Base-by-base conservation (phyloP, 73 alveolate genomes). In the Paraurostyla sp. region DNA sequence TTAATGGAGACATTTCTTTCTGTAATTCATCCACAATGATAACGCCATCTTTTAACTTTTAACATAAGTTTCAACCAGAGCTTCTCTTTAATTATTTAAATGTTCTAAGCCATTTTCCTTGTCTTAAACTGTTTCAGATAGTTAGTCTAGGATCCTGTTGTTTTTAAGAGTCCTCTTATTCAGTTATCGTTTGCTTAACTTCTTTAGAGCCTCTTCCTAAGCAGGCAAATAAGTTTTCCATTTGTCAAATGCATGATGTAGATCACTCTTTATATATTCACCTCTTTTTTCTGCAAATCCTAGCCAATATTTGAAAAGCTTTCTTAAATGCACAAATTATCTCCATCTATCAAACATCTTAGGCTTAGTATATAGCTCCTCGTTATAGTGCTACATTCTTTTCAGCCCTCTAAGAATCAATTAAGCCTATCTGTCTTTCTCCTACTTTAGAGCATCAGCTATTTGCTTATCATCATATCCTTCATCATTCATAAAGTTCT, bases 271-370 rank as follows among this genome's bases (percentile, higher is more conserved):
- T 9, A 71, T 32, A 27, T 46, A 29, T 33, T 73, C 83, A 36
- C 68, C 71, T 30, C 84, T 45, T 20, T 85, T 52, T 50, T 71
- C 76, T 27, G 33, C 71, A 40, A 33, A 57, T 16, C 56, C 57
- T 33, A 58, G 50, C 69, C 83, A 71, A 43, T 91, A 87, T 50
- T 32, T 85, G 84, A 91, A 52, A 15, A 59, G 68, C 45, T 91
- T 83, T 51, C 88, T 65, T 11, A 71, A 16, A 22, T 57, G 68
- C 73, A 91, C 87, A 87, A 85, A 91, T n/a, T 50, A 23, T 59
- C 65, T 85, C 96, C 96, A 91, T 35, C 87, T 69, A 46, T 71
- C 89, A 36, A 87, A 76, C 71, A 71, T 38, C 83, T 62, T 91
- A 45, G 93, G 91, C 36, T 29, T 13, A 3, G 76, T 42, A 45